Evolutionary conservation across 768 basidiomycete species (phyloP), one percentile per base, ranked within the genome.

Genomic region (Suillus subluteus): DNA sequence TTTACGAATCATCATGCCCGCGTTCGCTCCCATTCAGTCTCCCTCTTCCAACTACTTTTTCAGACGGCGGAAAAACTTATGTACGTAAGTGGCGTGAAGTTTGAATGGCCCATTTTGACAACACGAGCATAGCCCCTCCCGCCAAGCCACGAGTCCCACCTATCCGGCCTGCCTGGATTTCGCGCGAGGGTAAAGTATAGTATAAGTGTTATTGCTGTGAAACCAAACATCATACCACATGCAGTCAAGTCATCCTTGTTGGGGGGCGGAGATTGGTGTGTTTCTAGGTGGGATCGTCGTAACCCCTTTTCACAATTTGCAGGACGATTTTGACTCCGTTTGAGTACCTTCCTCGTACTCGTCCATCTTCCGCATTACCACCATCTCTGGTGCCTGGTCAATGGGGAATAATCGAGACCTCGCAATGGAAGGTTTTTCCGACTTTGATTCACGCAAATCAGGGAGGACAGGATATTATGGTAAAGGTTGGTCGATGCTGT

Each of bases 101-200:
- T 23, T 43, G n/a, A 44, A 21, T 30, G 8, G 11, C 26, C 26
- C 30, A 21, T 30, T 18, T 30, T 66, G 41, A 56, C 65, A 26
- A 43, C 41, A 61, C 30, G 59, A 32, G 40, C 64, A 52, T 30
- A 92, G 91, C 81, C 86, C 54, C 80, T 94, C 30, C 91, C 91
- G 26, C 92, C 91, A 1, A 90, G 86, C 15, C 89, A 87, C 67
- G 81, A 87, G 65, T 86, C 89, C 18, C 89, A 88, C 68, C 79
- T 93, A 21, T 84, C 85, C 15, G 91, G 91, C 4, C 74, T 92
- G 8, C 91, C 91, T 12, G 92, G 91, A 1, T 92, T 93, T 72
- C 79, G 81, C 18, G 90, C 91, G 16, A 83, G 76, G 8, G 86
- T 91, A 62, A 84, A 85, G 32, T 94, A 93, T 72, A 82, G 81